phyloP scores from a whole-genome alignment of 148 eudicot genomes.

The Vaccinium vitisidaea region DNA sequence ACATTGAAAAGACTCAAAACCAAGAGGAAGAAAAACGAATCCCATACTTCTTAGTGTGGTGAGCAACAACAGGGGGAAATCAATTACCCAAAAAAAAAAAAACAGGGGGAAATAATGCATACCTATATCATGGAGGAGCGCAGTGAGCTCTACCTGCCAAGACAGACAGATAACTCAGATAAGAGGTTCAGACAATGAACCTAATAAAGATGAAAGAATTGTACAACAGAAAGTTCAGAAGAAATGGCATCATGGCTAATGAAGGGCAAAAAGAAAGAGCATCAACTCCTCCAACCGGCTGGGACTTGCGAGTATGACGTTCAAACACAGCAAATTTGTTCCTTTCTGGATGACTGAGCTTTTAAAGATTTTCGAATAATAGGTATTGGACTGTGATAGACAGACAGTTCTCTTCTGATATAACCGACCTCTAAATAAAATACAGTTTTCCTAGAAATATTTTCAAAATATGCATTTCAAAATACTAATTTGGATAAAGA shows the following conservation, averaged over 20 bases:
- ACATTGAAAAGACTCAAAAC: neutral
- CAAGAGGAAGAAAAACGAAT: neutral
- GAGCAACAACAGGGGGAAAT: neutral
- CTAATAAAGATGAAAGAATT: neutral
- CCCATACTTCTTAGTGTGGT: neutral
- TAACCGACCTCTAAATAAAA: neutral
- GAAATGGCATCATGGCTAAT: neutral
- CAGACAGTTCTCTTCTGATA: neutral
- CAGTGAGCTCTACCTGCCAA: conserved; percentile 90
- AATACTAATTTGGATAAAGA: neutral
- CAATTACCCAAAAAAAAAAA: too few species aligned
- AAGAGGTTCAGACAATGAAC: neutral
- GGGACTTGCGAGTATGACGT: neutral
- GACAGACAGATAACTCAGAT: conserved; percentile 10
- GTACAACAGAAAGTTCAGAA: neutral
- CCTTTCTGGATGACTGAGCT: neutral
- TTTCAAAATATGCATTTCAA: neutral
- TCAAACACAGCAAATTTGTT: neutral
- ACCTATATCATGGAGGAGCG: conserved; percentile 96
- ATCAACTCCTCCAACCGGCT: neutral
- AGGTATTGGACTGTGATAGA: neutral
- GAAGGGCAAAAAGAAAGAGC: neutral
- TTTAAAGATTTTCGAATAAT: neutral
- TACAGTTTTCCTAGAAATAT: neutral
- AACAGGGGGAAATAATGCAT: neutral